Evolutionary conservation across 768 basidiomycete genomes (phyloP), one percentile per base, ranked within the genome.

Genomic region (Lyophyllum semitale): DNA sequence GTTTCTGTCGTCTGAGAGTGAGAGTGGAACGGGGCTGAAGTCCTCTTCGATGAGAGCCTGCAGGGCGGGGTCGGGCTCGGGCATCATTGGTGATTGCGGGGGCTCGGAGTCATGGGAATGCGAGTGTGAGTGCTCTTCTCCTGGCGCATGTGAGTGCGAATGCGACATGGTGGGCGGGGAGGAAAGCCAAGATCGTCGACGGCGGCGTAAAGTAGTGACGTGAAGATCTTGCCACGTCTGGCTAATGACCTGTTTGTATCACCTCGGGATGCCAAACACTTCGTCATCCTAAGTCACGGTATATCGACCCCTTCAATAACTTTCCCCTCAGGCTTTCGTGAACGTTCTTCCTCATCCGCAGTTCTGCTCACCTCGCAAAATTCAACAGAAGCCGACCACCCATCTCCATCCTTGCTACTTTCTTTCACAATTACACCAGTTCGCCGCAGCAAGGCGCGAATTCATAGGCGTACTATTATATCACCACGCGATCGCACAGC

Each of bases 31-130:
- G 9, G 84, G 83, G 8, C 68, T 65, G 68, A 84, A 93, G 68
- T 85, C 84, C 45, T 83, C 83, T 62, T 93, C 92, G 47, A 93
- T 91, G 60, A 87, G 71, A 0, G 88, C 89, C 61, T 89, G 90
- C 61, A 91, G 74, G 29, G 79, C 73, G 0, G 90, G 89, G 68
- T 93, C 91, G 17, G 84, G 77, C n/a, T 76, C 67, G 0, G 83
- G 82, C 48, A 73, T 59, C 38, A 70, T 63, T 51, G 78, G 70
- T 50, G 77, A 72, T 62, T 77, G 81, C 0, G 75, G 74, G 9
- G 69, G 68, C 20, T 27, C 55, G 54, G 79, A 77, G 6, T 66
- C 62, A 48, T 71, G 68, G 2, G 75, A 76, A 63, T 79, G 79
- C 1, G 74, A 74, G 59, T 84, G 84, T 13, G 74, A 73, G 62